Conservation (phyloP, 2,329 filamentous ascomycete species). For the Westerdykella ornata region DNA sequence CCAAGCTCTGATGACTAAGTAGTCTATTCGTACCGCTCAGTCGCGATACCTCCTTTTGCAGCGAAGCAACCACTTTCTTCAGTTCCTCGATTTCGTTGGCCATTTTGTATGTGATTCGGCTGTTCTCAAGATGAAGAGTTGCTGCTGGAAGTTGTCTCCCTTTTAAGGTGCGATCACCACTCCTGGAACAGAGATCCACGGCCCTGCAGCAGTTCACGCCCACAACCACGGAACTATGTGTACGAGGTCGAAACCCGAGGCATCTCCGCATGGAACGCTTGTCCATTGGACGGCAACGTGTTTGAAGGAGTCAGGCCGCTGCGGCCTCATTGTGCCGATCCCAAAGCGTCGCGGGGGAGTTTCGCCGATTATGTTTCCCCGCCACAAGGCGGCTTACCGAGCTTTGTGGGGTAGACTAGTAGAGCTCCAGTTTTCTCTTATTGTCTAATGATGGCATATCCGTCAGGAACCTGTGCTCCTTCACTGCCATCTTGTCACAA, state of each 20-base stretch:
- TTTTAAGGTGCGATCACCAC: conserved; percentile 11
- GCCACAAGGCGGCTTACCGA: not conserved
- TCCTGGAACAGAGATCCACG: conserved; percentile 2
- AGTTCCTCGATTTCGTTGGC: conserved; percentile 25
- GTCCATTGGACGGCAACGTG: conserved; percentile 12
- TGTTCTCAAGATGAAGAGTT: not conserved
- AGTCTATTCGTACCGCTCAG: conserved; percentile 18
- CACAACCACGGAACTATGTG: conserved; percentile 6
- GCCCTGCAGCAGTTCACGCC: conserved; percentile 7
- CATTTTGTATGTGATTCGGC: conserved; percentile 13
- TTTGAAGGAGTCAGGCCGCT: conserved; percentile 4
- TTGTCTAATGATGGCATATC: no score
- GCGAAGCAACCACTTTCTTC: conserved; percentile 19
- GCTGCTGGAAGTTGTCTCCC: conserved; percentile 2
- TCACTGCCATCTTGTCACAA: conserved; percentile 4
- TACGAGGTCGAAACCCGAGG: conserved; percentile 7
- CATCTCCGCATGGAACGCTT: conserved; percentile 8
- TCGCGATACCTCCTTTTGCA: conserved; percentile 25
- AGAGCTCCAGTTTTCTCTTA: no score
- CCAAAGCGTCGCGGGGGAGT: conserved; percentile 10
- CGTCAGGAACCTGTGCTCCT: no score
- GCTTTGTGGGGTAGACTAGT: no score
- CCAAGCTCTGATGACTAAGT: conserved; percentile 9
- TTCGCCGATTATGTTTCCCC: not conserved
- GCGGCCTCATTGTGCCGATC: conserved; percentile 24